phyloP scores from a whole-genome alignment of 2,329 filamentous ascomycete species.

The Monosporascus ibericus region DNA sequence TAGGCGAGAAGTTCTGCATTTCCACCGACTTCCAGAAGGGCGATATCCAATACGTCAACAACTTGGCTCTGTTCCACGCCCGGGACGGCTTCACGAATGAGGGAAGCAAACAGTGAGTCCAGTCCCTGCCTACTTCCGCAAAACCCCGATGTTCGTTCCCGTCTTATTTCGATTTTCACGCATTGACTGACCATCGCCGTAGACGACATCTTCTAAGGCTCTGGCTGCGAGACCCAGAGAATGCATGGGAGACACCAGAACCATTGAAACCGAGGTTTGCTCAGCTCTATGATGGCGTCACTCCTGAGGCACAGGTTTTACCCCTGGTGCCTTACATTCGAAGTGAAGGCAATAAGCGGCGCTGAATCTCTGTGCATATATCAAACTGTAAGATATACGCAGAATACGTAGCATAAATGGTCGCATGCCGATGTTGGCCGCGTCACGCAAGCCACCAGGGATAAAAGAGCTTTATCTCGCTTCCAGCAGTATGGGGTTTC shows the following conservation, averaged over 20 bases:
- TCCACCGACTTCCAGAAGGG: slow-evolving; percentile 42
- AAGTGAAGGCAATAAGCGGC: slow-evolving; percentile 28
- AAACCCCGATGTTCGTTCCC: no score
- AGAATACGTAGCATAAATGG: no score
- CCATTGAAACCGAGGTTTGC: slow-evolving; percentile 43
- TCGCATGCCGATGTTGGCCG: not conserved
- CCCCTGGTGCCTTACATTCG: slow-evolving; percentile 49
- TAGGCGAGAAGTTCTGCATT: slow-evolving; percentile 39
- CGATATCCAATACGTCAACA: slow-evolving; percentile 51
- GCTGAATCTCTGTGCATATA: slow-evolving; percentile 4
- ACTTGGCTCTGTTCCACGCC: slow-evolving; percentile 47
- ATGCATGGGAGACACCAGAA: slow-evolving; percentile 42
- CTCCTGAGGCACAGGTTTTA: slow-evolving; percentile 46
- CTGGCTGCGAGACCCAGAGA: slow-evolving; percentile 43
- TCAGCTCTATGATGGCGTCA: slow-evolving; percentile 46
- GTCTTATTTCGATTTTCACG: no score
- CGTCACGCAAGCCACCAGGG: not conserved
- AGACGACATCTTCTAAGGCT: slow-evolving; percentile 44
- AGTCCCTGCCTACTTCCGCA: no score
- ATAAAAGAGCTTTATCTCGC: no score
- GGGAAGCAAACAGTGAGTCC: slow-evolving; percentile 35
- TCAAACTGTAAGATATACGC: not conserved
- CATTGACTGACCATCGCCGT: not conserved
- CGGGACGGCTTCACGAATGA: slow-evolving; percentile 43
- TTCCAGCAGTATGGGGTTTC: no score